Evolutionary conservation across 169 alveolate genomes (phyloP).

Genomic region (Plasmodium chabaudi): DNA sequence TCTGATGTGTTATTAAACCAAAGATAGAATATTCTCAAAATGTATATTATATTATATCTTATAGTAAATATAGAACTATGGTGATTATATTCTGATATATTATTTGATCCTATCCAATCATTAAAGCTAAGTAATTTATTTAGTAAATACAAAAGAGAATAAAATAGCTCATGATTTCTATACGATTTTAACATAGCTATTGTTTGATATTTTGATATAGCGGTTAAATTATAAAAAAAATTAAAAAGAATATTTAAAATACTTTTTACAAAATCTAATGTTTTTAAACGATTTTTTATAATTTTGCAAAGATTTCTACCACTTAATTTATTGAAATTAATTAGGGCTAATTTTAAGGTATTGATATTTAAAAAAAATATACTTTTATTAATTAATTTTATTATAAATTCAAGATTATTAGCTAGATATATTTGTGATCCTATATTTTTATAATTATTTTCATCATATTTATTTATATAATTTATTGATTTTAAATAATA

Average conservation of each 20-base stretch:
- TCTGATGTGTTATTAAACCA: conserved; percentile 75
- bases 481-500: conserved; percentile 8
- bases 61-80: conserved; percentile 63
- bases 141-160: conserved; percentile 52
- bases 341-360: conserved; percentile 46
- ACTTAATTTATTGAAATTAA: conserved; percentile 57
- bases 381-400: conserved; percentile 48
- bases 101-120: conserved; percentile 76
- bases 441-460: conserved; percentile 32
- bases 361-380: conserved; percentile 55
- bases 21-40: conserved; percentile 57
- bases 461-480: conserved; percentile 50
- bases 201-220: conserved; percentile 5
- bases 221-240: conserved; percentile 65
- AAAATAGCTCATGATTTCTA: conserved; percentile 65
- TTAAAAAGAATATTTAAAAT: conserved; percentile 60
- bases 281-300: conserved; percentile 40
- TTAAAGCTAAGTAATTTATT: conserved; percentile 62
- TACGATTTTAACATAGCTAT: conserved; percentile 30
- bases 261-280: conserved; percentile 31
- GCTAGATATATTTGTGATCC: conserved; percentile 55
- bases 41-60: conserved; percentile 61
- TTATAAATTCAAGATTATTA: conserved; percentile 63
- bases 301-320: conserved; percentile 61
- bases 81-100: conserved; percentile 69